Percentiles rank a stretch among this genome's conserved stretches.
These are phyloP conservation scores for Oryza longistaminata DNA, from an alignment of 176 grass and related monocot genomes.

Conservation along the genomic window DNA sequence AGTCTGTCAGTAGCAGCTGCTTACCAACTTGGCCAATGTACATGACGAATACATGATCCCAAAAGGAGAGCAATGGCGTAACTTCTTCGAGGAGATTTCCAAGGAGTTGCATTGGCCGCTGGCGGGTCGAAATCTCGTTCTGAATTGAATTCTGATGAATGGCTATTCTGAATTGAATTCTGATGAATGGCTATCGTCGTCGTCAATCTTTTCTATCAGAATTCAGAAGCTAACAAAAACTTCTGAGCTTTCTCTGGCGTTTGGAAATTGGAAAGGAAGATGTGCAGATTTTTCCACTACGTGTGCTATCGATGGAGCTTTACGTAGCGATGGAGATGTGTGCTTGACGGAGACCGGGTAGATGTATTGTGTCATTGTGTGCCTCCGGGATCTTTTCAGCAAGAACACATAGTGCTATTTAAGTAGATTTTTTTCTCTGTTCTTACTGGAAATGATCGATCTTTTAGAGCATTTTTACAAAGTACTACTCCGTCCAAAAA, in stretches of 20 bases:
- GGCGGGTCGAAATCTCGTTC: constrained; percentile 2
- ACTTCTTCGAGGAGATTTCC: constrained; percentile 1
- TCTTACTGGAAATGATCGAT: not conserved
- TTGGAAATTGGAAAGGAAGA: constrained; percentile 8
- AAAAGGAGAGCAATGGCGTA: constrained; percentile 24
- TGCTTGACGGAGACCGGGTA: not conserved
- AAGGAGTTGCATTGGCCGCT: constrained; percentile 36
- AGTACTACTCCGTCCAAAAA: not conserved
- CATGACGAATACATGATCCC: no score
- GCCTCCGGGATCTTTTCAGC: not conserved
- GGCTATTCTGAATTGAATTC: constrained; percentile 18
- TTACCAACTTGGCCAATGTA: not conserved
- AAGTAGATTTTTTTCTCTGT: not conserved
- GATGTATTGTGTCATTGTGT: not conserved
- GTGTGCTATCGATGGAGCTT: not conserved
- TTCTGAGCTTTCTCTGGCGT: not conserved
- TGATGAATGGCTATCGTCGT: constrained; percentile 20
- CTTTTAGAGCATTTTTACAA: not conserved
- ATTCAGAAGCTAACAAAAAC: constrained; percentile 2
- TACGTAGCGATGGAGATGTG: no score
- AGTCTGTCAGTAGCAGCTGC: not conserved
- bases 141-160: constrained; percentile 29
- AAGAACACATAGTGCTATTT: not conserved
- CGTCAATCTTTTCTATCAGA: constrained; percentile 3
- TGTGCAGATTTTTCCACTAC: not conserved